phyloP scores from a whole-genome alignment of 2,329 filamentous ascomycete species.

The Cephalotrichum gorgonifer region DNA sequence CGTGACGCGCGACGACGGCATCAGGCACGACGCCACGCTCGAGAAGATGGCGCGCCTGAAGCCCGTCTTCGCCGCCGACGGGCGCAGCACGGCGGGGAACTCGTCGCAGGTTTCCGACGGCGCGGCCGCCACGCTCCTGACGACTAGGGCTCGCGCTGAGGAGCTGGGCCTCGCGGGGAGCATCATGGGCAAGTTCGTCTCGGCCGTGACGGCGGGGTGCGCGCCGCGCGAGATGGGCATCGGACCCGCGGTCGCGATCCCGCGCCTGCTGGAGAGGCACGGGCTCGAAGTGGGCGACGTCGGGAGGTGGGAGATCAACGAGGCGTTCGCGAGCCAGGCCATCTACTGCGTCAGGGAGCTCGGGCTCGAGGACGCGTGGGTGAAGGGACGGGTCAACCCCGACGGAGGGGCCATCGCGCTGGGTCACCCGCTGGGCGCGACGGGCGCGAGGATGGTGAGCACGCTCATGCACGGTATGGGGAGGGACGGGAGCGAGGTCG shows the following conservation, averaged over 20 bases:
- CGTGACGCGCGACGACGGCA: slow-evolving; percentile 72
- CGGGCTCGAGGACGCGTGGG: slow-evolving; percentile 51
- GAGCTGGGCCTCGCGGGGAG: slow-evolving; percentile 56
- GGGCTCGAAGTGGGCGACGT: slow-evolving; percentile 61
- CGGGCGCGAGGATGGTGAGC: slow-evolving; percentile 69
- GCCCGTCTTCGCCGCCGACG: slow-evolving; percentile 69
- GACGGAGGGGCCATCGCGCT: slow-evolving; percentile 92
- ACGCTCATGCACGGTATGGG: slow-evolving; percentile 58
- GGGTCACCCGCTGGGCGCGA: slow-evolving; percentile 84
- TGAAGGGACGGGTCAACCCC: slow-evolving; percentile 68
- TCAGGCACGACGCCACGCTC: slow-evolving; percentile 54
- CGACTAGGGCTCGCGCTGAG: slow-evolving; percentile 71
- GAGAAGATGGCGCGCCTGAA: slow-evolving; percentile 72
- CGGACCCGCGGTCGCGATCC: slow-evolving; percentile 78
- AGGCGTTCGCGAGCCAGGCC: slow-evolving; percentile 60
- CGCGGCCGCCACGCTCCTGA: slow-evolving; percentile 72
- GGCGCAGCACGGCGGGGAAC: slow-evolving; percentile 78
- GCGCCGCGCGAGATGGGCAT: slow-evolving; percentile 90
- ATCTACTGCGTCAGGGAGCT: slow-evolving; percentile 63
- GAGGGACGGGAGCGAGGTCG: slow-evolving; percentile 62
- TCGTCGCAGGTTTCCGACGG: slow-evolving; percentile 79
- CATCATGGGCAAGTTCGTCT: slow-evolving; percentile 78
- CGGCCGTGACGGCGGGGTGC: slow-evolving; percentile 65
- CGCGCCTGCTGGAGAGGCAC: slow-evolving; percentile 61
- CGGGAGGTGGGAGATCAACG: slow-evolving; percentile 87